These are phyloP conservation scores for Leucocoprinus leucothites DNA, from an alignment of 768 basidiomycete species.

Conservation along the genomic window DNA sequence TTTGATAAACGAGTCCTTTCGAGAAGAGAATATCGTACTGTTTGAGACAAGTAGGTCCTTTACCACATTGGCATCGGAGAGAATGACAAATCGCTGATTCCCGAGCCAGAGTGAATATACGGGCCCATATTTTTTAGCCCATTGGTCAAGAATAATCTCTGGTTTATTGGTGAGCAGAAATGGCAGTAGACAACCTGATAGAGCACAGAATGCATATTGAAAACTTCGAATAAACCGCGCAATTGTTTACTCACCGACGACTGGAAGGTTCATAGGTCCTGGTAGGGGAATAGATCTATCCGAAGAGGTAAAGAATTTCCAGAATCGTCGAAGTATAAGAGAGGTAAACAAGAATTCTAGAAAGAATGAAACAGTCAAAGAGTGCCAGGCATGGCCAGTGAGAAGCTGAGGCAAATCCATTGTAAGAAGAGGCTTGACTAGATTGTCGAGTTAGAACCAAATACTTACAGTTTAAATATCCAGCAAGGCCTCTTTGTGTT, in stretches of 20 bases:
- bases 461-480: too few relatives aligned
- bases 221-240: background rate
- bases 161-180: constrained; percentile 37
- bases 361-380: too few relatives aligned
- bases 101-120: constrained; percentile 46
- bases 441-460: too few relatives aligned
- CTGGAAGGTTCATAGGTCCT: constrained; percentile 14
- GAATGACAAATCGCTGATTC: constrained; percentile 42
- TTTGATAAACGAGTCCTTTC: constrained; percentile 46
- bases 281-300: background rate
- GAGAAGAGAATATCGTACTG: constrained; percentile 42
- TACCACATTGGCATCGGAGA: constrained; percentile 41
- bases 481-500: too few relatives aligned
- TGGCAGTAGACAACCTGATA: constrained; percentile 30
- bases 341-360: too few relatives aligned
- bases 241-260: background rate
- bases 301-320: too few relatives aligned
- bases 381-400: too few relatives aligned
- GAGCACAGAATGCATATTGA: background rate
- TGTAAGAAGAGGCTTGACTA: too few relatives aligned
- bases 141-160: constrained; percentile 37
- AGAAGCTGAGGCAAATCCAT: too few relatives aligned
- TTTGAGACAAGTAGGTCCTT: constrained; percentile 44
- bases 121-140: constrained; percentile 41
- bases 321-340: too few relatives aligned